phyloP scores from a whole-genome alignment of 768 basidiomycete species.

The Galerina marginata region DNA sequence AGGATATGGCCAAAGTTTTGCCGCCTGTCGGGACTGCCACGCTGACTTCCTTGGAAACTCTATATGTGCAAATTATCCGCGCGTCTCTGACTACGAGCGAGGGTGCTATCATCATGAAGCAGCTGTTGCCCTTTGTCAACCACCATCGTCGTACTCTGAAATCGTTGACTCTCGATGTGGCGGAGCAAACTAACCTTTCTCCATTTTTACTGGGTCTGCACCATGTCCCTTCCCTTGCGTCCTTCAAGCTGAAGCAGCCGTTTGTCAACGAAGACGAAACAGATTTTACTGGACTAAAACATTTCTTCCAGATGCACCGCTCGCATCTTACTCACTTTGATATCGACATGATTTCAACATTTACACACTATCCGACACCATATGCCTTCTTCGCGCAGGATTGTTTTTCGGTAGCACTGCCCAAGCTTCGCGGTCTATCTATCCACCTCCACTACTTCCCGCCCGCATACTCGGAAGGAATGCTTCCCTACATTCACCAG shows the following conservation, averaged over 20 bases:
- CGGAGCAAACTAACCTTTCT: slow-evolving; percentile 22
- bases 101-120: slow-evolving; percentile 12
- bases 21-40: background rate
- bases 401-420: slow-evolving; percentile 15
- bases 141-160: slow-evolving; percentile 22
- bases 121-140: slow-evolving; percentile 30
- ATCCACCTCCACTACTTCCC: slow-evolving; percentile 13
- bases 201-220: slow-evolving; percentile 17
- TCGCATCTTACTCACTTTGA: slow-evolving; percentile 19
- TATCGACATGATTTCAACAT: slow-evolving; percentile 8
- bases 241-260: slow-evolving; percentile 20
- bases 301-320: slow-evolving; percentile 26
- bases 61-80: slow-evolving; percentile 23
- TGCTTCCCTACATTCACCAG: slow-evolving; percentile 13
- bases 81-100: slow-evolving; percentile 21
- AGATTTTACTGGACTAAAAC: slow-evolving; percentile 23
- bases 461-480: background rate
- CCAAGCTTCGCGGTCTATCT: slow-evolving; percentile 9
- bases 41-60: slow-evolving; percentile 23
- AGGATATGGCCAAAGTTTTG: slow-evolving; percentile 21
- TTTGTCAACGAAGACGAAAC: slow-evolving; percentile 20
- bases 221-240: slow-evolving; percentile 22
- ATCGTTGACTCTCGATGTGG: slow-evolving; percentile 17
- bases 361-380: slow-evolving; percentile 1
- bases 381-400: slow-evolving; percentile 16